Evolutionary conservation across 768 basidiomycete genomes (phyloP), one percentile per base, ranked within the genome.

Genomic region (Tricholoma furcatifolium): DNA sequence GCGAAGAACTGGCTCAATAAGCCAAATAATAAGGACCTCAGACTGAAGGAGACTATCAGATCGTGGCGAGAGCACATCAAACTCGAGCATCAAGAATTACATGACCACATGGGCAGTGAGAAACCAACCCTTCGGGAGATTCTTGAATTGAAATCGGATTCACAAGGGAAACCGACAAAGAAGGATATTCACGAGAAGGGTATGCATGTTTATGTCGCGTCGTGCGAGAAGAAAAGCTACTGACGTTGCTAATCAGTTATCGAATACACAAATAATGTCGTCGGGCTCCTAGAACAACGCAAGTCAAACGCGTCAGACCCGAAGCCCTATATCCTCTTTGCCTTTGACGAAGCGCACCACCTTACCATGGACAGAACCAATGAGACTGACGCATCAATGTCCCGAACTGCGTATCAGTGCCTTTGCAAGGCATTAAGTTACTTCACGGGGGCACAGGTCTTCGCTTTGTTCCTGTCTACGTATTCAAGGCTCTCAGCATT

Each of bases 321-420:
- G 11, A 6, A 11, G 31, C 8, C n/a, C 11, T 42, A 42, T 4
- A 51, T 51, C 2, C 27, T 50, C 6, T 51, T 51, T 42, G 43
- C 17, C 15, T 51, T 51, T 23, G 34, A 51, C 15, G 50, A 51
- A 27, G 32, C 34, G 10, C 42, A 51, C 5, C 32, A 51, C 15
- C 32, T 43, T 3, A 30, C 40, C 1, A 17, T 6, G 4, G 12
- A 30, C 4, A 10, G n/a, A 12, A 43, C 21, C 4, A 4, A 3
- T 2, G 31, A 17, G 8, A 21, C 8, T 10, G 6, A 6, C 2
- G 39, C 6, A 32, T 2, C 10, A 17, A n/a, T 4, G 27, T 34
- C 23, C 8, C 17, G 20, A 23, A 52, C 46, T 2, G 53, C 46
- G 1, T 54, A 54, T 24, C 53, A 54, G 32, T 45, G 43, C 15